These are phyloP conservation scores for Mixia osmundae DNA, from an alignment of 1,284 basidiomycete genomes.

Conservation along the genomic window DNA sequence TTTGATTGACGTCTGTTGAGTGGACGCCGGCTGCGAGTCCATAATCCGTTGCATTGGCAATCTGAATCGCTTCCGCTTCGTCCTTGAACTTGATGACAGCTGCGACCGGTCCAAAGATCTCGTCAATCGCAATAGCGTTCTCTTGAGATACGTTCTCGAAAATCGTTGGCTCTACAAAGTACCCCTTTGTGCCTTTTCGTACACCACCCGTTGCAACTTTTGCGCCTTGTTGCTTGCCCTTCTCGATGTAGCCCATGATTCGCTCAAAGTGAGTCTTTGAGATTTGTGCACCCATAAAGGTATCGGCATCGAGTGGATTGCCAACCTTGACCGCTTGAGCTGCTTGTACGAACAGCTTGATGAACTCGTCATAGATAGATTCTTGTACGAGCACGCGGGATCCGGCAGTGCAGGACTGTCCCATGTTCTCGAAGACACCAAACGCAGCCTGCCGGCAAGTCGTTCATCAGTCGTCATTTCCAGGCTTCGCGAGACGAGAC, in stretches of 20 bases:
- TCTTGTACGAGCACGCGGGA: constrained; percentile 13
- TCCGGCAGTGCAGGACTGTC: constrained; percentile 14
- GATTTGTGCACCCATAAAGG: constrained; percentile 56
- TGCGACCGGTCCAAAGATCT: constrained; percentile 17
- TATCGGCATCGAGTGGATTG: constrained; percentile 50
- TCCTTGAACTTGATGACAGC: constrained; percentile 15
- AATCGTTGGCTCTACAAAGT: constrained; percentile 21
- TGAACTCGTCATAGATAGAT: constrained; percentile 38
- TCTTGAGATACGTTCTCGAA: constrained; percentile 24
- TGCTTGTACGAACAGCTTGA: constrained; percentile 39
- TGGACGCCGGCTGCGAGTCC: constrained; percentile 8
- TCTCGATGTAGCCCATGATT: constrained; percentile 68
- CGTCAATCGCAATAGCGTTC: constrained; percentile 19
- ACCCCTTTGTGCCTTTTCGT: constrained; percentile 15
- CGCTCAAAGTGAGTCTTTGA: constrained; percentile 43
- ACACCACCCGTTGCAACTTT: constrained; percentile 43
- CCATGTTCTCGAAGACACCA: not conserved
- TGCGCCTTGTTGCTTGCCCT: constrained; percentile 63
- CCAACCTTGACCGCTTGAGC: constrained; percentile 48
- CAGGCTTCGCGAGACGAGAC: constrained; percentile 12
- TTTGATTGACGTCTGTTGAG: constrained; percentile 5
- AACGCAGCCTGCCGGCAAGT: not conserved
- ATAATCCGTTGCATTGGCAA: constrained; percentile 50
- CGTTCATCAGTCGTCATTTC: constrained; percentile 2
- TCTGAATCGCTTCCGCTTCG: constrained; percentile 34